Base-by-base conservation (phyloP, 805 yeast genomes). In the Wickerhamomyces sydowiorum region DNA sequence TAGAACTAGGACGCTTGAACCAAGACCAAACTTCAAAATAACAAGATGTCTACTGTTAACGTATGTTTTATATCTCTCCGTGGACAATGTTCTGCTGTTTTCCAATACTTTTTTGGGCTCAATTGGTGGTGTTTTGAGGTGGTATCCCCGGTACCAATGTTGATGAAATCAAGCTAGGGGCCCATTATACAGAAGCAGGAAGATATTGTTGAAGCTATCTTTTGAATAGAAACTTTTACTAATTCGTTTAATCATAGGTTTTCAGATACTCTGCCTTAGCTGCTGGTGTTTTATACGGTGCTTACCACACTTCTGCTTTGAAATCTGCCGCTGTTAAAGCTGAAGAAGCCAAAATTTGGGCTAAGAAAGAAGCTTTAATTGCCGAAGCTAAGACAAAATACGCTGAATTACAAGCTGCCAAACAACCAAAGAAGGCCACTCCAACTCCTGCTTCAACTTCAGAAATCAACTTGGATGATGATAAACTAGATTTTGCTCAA, bases 211-310 rank as follows among this genome's bases (percentile, higher is more conserved):
- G n/a, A n/a, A n/a, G n/a, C n/a, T n/a, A n/a, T n/a, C n/a, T n/a
- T 29, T 29, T 19, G 6, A 4, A 13, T 32, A 32, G 23, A 15
- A 23, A 35, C 27, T 15, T 17, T n/a, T 15, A 25, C 51, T 41
- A 47, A 50, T 49, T 19, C 15, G 14, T 18, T 14, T 22, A 7
- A 15, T 5, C 15, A 40, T 42, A 85, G 84, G 89, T 90, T 60
- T 78, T 90, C 62, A 87, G 98, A 82, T 91, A 93, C 82, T 73
- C 95, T 53, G 83, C 95, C 42, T 76, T 91, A 53, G 91, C 86
- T 41, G 78, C 87, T 54, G 99, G 99, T 66, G 72, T 90, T 45
- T 74, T 78, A 48, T 87, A 86, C 69, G 99, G 99, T 56, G 86
- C 88, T 51, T 75, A 75, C 65, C 96, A 88, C 74, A 86, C 95